phyloP scores from a whole-genome alignment of 1,284 basidiomycete species.

The Ustilago esculenta region DNA sequence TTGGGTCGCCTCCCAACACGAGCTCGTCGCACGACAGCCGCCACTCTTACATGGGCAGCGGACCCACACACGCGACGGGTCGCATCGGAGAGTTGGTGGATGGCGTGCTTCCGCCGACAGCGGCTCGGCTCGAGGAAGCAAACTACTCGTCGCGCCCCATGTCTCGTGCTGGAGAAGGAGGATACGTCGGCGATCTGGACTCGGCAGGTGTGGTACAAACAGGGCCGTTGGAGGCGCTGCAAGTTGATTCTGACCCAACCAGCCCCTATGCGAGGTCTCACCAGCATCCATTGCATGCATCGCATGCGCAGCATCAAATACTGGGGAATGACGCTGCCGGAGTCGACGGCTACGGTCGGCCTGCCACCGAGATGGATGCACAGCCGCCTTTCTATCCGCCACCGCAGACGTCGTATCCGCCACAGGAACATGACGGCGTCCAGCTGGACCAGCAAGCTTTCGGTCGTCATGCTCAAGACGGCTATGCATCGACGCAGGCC shows the following conservation, averaged over 20 bases:
- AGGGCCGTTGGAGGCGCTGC: constrained; percentile 11
- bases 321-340: not conserved
- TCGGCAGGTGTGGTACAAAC: constrained; percentile 27
- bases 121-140: constrained; percentile 15
- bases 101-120: constrained; percentile 14
- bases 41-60: constrained; percentile 21
- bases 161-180: constrained; percentile 27
- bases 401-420: constrained; percentile 3
- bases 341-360: constrained; percentile 11
- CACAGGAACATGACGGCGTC: constrained; percentile 1
- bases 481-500: constrained; percentile 2
- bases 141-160: constrained; percentile 27
- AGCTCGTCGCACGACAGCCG: constrained; percentile 42
- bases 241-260: constrained; percentile 15
- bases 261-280: constrained; percentile 33
- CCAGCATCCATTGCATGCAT: constrained; percentile 2
- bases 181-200: constrained; percentile 25
- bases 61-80: not conserved
- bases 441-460: constrained; percentile 21
- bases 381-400: constrained; percentile 21
- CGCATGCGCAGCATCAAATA: constrained; percentile 11
- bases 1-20: constrained; percentile 39
- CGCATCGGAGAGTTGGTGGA: constrained; percentile 30
- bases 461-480: constrained; percentile 6
- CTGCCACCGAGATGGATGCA: constrained; percentile 5